phyloP scores from a whole-genome alignment of 2,329 filamentous ascomycete genomes.

The Penicillium freii region DNA sequence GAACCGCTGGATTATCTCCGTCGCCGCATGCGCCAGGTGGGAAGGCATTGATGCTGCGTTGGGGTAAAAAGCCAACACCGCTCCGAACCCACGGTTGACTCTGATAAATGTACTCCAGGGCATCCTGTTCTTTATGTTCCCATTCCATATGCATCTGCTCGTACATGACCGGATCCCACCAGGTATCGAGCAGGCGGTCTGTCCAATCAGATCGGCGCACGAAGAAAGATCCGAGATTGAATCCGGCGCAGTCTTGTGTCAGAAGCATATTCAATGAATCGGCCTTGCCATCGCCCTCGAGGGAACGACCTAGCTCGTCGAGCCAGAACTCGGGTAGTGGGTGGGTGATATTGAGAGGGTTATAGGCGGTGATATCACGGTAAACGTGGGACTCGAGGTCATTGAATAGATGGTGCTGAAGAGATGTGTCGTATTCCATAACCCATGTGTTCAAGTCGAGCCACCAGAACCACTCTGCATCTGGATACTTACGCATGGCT shows the following conservation, averaged over 20 bases:
- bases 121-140: conserved; percentile 98
- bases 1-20: conserved; percentile 64
- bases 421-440: conserved; percentile 90
- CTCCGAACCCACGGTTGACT: conserved; percentile 91
- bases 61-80: conserved; percentile 82
- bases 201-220: conserved; percentile 82
- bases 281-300: conserved; percentile 71
- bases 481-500: conserved; percentile 85
- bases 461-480: conserved; percentile 99
- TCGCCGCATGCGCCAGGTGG: conserved; percentile 79
- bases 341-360: conserved; percentile 89
- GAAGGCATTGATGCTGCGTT: conserved; percentile 93
- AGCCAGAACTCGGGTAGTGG: conserved; percentile 73
- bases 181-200: conserved; percentile 86
- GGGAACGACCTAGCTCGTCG: conserved; percentile 69
- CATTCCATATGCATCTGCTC: conserved; percentile 99
- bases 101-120: conserved; percentile 85
- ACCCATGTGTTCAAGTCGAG: conserved; percentile 95
- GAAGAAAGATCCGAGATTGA: conserved; percentile 97
- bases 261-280: conserved; percentile 84
- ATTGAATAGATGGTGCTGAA: conserved; percentile 89
- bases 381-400: conserved; percentile 72
- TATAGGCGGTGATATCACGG: conserved; percentile 94
- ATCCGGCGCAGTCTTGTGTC: conserved; percentile 90
- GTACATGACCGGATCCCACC: conserved; percentile 98